Evolutionary conservation across 2,329 filamentous ascomycete genomes (phyloP).

Genomic region (Pseudogymnoascus sp.): DNA sequence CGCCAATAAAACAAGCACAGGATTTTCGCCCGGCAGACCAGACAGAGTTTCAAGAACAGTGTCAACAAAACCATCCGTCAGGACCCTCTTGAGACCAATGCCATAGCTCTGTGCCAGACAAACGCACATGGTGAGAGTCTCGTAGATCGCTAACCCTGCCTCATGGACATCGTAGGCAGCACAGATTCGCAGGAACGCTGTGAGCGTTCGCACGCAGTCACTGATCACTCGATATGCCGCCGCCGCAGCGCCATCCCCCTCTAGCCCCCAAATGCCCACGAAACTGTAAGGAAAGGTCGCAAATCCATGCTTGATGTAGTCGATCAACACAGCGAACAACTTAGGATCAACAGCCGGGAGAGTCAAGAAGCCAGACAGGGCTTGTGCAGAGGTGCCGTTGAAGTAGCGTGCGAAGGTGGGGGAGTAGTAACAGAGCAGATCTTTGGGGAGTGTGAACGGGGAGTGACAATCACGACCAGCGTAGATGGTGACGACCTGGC

Average conservation of each 20-base stretch:
- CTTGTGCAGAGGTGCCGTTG: background rate
- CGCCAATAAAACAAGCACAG: background rate
- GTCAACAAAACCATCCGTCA: background rate
- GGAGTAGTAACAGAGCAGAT: background rate
- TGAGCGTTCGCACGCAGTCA: background rate
- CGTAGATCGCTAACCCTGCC: background rate
- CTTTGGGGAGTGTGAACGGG: background rate
- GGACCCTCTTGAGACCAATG: background rate
- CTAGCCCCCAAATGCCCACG: background rate
- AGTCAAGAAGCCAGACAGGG: background rate
- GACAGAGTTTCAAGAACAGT: background rate
- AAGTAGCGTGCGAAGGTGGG: background rate
- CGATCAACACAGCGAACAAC: background rate
- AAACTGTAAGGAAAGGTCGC: background rate
- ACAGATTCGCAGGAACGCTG: background rate
- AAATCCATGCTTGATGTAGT: background rate
- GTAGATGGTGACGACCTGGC: conserved; percentile 1
- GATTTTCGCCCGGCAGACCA: background rate
- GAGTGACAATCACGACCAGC: background rate
- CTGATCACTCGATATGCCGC: background rate
- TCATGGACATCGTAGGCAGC: background rate
- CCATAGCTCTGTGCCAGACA: background rate
- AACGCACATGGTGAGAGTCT: background rate
- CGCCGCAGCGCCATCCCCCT: background rate
- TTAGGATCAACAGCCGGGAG: background rate